These are phyloP conservation scores for Triadica sebifera DNA, from an alignment of 345 rosid genomes.

Conservation along the genomic window DNA sequence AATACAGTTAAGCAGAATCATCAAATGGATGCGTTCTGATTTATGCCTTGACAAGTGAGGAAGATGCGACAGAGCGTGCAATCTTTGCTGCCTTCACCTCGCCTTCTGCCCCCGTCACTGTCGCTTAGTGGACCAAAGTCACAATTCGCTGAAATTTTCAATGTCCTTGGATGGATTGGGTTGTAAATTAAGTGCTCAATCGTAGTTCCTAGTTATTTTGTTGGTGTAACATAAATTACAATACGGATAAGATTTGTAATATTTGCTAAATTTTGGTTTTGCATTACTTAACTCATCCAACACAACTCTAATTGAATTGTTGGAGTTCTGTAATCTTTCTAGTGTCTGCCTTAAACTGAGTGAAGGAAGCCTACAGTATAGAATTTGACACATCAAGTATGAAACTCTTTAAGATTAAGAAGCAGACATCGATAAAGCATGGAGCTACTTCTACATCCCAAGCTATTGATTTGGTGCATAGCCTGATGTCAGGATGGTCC, in stretches of 20 bases:
- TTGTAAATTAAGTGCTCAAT: neutral
- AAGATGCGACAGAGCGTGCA: slow-evolving; percentile 90
- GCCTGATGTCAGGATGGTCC: slow-evolving; percentile 44
- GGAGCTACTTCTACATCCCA: slow-evolving; percentile 99
- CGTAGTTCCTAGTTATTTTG: neutral
- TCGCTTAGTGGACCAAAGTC: slow-evolving; percentile 37
- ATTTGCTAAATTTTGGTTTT: neutral
- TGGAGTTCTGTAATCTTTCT: neutral
- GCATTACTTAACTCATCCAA: neutral
- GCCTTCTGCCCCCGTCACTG: slow-evolving; percentile 61
- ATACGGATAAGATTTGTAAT: too few species aligned
- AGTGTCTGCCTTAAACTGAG: neutral
- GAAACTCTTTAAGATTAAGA: slow-evolving; percentile 5
- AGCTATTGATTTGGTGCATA: slow-evolving; percentile 97
- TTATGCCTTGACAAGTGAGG: slow-evolving; percentile 87
- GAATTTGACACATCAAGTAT: slow-evolving; percentile 1
- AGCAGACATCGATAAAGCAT: slow-evolving; percentile 78
- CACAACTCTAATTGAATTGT: neutral
- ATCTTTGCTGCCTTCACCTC: slow-evolving; percentile 83
- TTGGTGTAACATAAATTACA: neutral
- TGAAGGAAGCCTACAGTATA: neutral
- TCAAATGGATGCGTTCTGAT: slow-evolving; percentile 16
- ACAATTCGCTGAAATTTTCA: slow-evolving; percentile 4
- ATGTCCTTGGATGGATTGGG: neutral
- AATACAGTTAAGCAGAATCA: slow-evolving; percentile 17